phyloP scores from a whole-genome alignment of 78 protist genomes.

The Pigoraptor vietnamica region DNA sequence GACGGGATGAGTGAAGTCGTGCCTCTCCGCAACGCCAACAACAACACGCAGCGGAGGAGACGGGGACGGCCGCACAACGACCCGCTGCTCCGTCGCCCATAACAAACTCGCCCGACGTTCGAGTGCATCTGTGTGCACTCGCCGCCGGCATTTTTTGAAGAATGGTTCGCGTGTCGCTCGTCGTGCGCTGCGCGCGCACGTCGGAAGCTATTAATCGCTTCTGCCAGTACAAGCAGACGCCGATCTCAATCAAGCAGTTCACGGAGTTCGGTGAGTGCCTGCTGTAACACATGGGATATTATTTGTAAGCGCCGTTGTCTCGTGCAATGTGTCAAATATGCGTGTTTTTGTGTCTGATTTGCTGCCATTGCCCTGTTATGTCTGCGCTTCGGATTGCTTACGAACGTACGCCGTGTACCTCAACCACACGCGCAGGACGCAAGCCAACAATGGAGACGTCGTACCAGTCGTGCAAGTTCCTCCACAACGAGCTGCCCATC shows the following conservation, averaged over 20 bases:
- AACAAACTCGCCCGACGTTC: too few species aligned
- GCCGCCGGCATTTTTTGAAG: too few species aligned
- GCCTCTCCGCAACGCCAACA: too few species aligned
- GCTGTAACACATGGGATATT: background rate
- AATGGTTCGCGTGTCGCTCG: too few species aligned
- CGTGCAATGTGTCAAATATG: background rate
- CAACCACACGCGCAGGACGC: background rate
- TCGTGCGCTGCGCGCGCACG: too few species aligned
- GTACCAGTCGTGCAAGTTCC: constrained; percentile 9
- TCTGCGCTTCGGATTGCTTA: background rate
- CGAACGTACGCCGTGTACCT: background rate
- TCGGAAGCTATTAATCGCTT: background rate
- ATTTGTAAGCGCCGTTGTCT: background rate
- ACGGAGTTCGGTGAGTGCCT: constrained; percentile 11
- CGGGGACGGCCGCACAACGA: too few species aligned
- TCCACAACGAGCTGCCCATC: constrained; percentile 40
- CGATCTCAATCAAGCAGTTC: constrained; percentile 10
- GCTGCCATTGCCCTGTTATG: background rate
- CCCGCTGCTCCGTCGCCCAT: too few species aligned
- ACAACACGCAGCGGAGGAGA: too few species aligned
- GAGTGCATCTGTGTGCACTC: too few species aligned
- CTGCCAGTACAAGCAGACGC: constrained; percentile 15
- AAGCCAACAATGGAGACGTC: background rate
- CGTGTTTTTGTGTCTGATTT: too few species aligned
- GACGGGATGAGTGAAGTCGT: too few species aligned